A percentile compares a stretch with the other conserved stretches of the same genome.
Conservation (phyloP, 805 yeast genomes). For the Metschnikowia gruessii region DNA sequence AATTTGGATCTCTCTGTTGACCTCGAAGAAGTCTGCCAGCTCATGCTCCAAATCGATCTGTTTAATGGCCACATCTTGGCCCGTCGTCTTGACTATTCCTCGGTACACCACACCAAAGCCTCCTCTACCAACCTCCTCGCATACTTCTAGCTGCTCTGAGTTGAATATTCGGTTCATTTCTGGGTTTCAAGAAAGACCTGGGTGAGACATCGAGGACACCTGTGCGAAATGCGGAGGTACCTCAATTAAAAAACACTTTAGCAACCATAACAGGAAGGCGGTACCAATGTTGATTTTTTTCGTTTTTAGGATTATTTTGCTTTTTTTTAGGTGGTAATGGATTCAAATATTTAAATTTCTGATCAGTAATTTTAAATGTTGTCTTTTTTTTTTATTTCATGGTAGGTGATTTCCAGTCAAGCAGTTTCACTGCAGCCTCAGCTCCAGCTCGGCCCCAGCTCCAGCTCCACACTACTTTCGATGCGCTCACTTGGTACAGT, state of each 20-base stretch:
- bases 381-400: too few relatives aligned
- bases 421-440: too few relatives aligned
- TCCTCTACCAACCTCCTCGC: conserved; percentile 67
- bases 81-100: conserved; percentile 48
- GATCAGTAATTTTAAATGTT: too few relatives aligned
- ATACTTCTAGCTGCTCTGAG: conserved; percentile 41
- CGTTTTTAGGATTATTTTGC: too few relatives aligned
- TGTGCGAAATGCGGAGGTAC: conserved; percentile 11
- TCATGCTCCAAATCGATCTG: conserved; percentile 74
- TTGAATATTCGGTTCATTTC: conserved; percentile 21
- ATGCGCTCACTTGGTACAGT: too few relatives aligned
- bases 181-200: neutral
- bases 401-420: too few relatives aligned
- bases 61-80: conserved; percentile 53
- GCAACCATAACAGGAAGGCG: too few relatives aligned
- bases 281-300: too few relatives aligned
- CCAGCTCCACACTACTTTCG: too few relatives aligned
- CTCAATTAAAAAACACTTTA: neutral
- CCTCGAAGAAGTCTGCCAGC: conserved; percentile 59
- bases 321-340: too few relatives aligned
- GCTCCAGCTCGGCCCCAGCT: too few relatives aligned
- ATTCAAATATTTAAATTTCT: too few relatives aligned
- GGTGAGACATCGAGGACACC: neutral
- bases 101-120: conserved; percentile 76
- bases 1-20: conserved; percentile 68